These are phyloP conservation scores for Boletus coccyginus DNA, from an alignment of 768 basidiomycete genomes.

Conservation along the genomic window DNA sequence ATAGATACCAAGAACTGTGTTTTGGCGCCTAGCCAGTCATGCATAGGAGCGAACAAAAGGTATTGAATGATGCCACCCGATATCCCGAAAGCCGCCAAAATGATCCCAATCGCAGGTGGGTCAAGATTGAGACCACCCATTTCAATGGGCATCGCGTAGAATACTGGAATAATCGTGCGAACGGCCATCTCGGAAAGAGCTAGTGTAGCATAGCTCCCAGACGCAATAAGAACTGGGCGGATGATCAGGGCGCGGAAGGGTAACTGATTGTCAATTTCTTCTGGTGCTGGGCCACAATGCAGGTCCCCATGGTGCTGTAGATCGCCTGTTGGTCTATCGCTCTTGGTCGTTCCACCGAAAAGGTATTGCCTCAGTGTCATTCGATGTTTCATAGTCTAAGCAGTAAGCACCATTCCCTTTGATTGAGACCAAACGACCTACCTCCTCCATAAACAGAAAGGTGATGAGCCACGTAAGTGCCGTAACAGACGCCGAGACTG, in stretches of 20 bases:
- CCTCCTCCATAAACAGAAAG: slow-evolving; percentile 56
- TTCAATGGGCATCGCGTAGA: slow-evolving; percentile 29
- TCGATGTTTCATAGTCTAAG: slow-evolving; percentile 15
- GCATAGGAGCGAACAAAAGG: slow-evolving; percentile 56
- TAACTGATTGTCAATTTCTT: slow-evolving; percentile 25
- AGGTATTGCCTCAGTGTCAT: slow-evolving; percentile 17
- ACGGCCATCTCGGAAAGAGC: slow-evolving; percentile 64
- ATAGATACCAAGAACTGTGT: slow-evolving; percentile 51
- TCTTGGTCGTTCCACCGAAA: slow-evolving; percentile 7
- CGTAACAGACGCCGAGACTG: slow-evolving; percentile 57
- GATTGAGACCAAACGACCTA: slow-evolving; percentile 7
- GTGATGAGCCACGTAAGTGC: slow-evolving; percentile 49
- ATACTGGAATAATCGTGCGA: slow-evolving; percentile 41
- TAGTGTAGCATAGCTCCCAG: slow-evolving; percentile 57
- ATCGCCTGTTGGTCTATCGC: background rate
- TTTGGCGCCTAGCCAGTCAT: slow-evolving; percentile 59
- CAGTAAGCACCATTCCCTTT: background rate
- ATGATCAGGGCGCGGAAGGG: slow-evolving; percentile 49
- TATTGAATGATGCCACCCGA: slow-evolving; percentile 49
- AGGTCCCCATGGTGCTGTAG: background rate
- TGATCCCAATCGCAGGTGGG: slow-evolving; percentile 30
- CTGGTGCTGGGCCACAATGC: background rate
- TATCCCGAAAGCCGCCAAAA: slow-evolving; percentile 25
- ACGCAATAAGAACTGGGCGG: slow-evolving; percentile 54
- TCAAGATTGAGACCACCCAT: slow-evolving; percentile 29